A percentile compares a stretch with the other conserved stretches of the same genome.
These are phyloP conservation scores for Magnolia officinalis DNA, from an alignment of 164 flowering plant genomes.

Conservation along the genomic window DNA sequence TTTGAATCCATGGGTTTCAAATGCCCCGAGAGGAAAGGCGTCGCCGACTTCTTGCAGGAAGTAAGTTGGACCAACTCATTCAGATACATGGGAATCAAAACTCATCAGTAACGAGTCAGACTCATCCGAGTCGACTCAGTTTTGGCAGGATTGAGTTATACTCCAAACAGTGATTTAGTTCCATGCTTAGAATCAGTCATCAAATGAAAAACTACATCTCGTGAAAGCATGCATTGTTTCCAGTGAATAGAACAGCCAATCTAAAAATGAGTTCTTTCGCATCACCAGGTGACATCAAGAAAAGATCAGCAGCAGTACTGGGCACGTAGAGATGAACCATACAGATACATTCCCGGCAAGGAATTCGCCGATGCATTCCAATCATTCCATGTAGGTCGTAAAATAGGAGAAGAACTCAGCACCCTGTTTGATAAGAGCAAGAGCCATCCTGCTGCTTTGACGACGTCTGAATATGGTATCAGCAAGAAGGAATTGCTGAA, in stretches of 20 bases:
- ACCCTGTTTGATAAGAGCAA: conserved; percentile 54
- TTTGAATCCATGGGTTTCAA: conserved; percentile 65
- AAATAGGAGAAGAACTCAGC: conserved; percentile 39
- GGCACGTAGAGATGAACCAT: conserved; percentile 36
- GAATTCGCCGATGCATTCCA: conserved; percentile 60
- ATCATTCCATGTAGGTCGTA: conserved; percentile 46
- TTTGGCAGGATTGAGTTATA: no score
- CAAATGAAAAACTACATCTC: no score
- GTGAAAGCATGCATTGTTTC: no score
- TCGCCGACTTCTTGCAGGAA: conserved; percentile 72
- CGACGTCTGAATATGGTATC: conserved; percentile 48
- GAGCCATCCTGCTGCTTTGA: conserved; percentile 55
- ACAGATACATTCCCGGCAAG: conserved; percentile 36
- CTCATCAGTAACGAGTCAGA: no score
- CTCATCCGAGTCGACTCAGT: neutral
- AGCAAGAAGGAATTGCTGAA: conserved; percentile 48
- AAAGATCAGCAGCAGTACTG: conserved; percentile 75
- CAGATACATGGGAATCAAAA: neutral
- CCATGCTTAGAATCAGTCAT: no score
- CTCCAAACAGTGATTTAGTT: no score
- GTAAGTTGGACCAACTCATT: conserved; percentile 24
- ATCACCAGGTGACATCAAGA: conserved; percentile 56
- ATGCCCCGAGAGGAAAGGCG: conserved; percentile 68
- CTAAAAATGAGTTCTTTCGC: neutral
- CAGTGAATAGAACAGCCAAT: no score